These are phyloP conservation scores for Neospora caninum DNA, from an alignment of 169 alveolate genomes.

Conservation along the genomic window DNA sequence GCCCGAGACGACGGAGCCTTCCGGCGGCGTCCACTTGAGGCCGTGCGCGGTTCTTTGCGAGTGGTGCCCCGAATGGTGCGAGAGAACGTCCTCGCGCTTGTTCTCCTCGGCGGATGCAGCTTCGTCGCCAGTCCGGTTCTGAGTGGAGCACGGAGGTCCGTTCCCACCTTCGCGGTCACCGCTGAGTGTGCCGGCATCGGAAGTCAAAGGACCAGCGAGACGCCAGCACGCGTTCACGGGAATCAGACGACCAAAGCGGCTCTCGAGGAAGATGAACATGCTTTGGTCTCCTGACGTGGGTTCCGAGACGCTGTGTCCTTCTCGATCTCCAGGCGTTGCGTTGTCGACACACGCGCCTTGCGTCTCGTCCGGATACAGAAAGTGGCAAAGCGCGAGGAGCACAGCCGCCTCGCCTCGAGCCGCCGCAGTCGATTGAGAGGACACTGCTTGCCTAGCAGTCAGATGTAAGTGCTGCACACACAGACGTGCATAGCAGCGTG, in stretches of 20 bases:
- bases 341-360: not conserved
- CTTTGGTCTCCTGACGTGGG: not conserved
- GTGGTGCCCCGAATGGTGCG: not conserved
- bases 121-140: not conserved
- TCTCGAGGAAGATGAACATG: not conserved
- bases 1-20: not conserved
- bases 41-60: not conserved
- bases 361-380: not conserved
- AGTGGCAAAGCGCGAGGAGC: not conserved
- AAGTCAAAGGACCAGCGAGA: not conserved
- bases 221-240: not conserved
- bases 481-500: no score
- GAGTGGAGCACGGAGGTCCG: no score
- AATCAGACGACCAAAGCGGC: not conserved
- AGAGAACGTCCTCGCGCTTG: not conserved
- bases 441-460: not conserved
- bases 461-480: not conserved
- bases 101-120: not conserved
- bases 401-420: not conserved
- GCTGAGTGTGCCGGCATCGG: no score
- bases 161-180: no score
- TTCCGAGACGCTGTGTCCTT: not conserved
- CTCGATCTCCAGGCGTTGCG: not conserved
- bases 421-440: not conserved
- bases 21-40: not conserved